phyloP scores from a whole-genome alignment of 441 rosid species.

The Syzygium syzygioides region DNA sequence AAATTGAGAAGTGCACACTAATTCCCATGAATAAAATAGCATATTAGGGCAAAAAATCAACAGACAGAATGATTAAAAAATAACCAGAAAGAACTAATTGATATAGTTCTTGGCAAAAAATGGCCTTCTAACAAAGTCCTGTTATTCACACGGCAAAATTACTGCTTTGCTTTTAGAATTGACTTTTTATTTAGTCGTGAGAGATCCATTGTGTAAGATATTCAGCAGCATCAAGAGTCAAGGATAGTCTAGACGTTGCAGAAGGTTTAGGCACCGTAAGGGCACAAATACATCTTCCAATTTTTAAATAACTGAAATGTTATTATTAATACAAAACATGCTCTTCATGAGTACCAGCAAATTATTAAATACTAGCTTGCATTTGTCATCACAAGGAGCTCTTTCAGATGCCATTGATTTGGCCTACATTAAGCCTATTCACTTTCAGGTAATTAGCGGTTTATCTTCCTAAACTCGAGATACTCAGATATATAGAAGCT shows the following conservation, averaged over 20 bases:
- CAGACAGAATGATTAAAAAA: not conserved
- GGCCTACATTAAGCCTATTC: not conserved
- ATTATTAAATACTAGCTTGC: not conserved
- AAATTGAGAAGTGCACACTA: constrained; percentile 84
- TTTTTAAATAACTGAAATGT: not conserved
- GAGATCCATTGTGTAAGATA: not conserved
- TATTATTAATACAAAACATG: not conserved
- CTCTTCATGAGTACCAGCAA: not conserved
- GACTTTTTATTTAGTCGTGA: not conserved
- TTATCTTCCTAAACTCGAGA: not conserved
- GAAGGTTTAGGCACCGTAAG: not conserved
- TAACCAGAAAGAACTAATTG: not conserved
- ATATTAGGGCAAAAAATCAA: not conserved
- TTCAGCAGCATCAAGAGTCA: not conserved
- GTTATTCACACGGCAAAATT: not conserved
- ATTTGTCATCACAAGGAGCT: not conserved
- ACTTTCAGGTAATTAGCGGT: not conserved
- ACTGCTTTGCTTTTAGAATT: not conserved
- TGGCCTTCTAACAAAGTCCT: not conserved
- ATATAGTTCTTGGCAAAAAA: not conserved
- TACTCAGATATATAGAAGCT: not conserved
- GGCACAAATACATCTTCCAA: not conserved
- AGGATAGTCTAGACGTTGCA: not conserved
- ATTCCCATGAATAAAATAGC: not conserved
- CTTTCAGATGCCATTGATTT: not conserved